Evolutionary conservation across 306 rosid species (phyloP).

Genomic region (Ammopiptanthus mongolicus): DNA sequence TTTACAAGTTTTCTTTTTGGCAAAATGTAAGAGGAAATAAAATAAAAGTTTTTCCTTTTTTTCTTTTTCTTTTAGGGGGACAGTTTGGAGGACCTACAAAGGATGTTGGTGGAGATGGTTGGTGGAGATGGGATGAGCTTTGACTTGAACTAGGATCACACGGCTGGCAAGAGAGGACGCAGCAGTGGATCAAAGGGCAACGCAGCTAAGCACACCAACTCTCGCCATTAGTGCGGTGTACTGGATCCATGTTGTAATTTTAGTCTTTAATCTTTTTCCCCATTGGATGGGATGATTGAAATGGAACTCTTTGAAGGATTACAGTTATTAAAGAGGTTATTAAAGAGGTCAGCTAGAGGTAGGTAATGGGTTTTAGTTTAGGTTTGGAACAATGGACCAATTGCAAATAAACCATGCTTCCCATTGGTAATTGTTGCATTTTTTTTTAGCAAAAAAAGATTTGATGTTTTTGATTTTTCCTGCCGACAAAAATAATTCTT

Average conservation of each 20-base stretch:
- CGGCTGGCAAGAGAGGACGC: slow-evolving; percentile 54
- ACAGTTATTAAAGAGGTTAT: not conserved
- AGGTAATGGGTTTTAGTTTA: too few species aligned
- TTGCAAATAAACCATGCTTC: not conserved
- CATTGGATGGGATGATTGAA: not conserved
- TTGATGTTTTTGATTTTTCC: not conserved
- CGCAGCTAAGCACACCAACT: slow-evolving; percentile 42
- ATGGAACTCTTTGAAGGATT: not conserved
- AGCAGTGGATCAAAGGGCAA: slow-evolving; percentile 29
- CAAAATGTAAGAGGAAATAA: not conserved
- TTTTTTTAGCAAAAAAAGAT: too few species aligned
- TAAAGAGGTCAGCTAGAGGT: too few species aligned
- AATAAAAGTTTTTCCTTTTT: not conserved
- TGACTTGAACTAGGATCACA: slow-evolving; percentile 34
- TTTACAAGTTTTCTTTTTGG: not conserved
- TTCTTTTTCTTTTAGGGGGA: slow-evolving; percentile 39
- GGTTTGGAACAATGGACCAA: not conserved
- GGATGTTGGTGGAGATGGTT: slow-evolving; percentile 84
- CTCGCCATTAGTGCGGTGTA: slow-evolving; percentile 38
- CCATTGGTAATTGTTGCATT: not conserved
- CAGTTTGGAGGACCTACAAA: slow-evolving; percentile 82
- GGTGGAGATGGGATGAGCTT: slow-evolving; percentile 55
- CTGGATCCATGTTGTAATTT: slow-evolving; percentile 1
- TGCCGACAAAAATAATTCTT: not conserved
- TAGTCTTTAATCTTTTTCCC: not conserved